Conservation (phyloP, 179 eudicot species). For the Nepenthes alata region DNA sequence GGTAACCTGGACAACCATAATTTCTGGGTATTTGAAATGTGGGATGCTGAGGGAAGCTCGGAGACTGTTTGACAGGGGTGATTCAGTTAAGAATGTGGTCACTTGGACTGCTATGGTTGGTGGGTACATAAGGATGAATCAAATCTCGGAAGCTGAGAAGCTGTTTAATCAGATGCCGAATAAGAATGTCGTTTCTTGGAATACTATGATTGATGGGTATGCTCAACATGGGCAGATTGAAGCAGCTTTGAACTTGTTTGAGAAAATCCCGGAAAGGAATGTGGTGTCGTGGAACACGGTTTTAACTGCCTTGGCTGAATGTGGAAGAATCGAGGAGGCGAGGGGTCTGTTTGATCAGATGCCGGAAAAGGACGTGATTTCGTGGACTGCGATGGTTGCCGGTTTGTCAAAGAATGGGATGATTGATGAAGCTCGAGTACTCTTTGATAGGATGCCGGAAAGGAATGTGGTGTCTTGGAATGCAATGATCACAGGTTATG, state of each 20-base stretch:
- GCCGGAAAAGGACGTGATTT: constrained; percentile 27
- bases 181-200: constrained; percentile 37
- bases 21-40: constrained; percentile 19
- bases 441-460: constrained; percentile 27
- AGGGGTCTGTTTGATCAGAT: constrained; percentile 20
- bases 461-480: constrained; percentile 33
- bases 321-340: constrained; percentile 22
- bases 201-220: constrained; percentile 29
- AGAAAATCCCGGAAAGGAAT: constrained; percentile 32
- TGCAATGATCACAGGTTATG: constrained; percentile 29
- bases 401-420: constrained; percentile 20
- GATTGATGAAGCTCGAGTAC: constrained; percentile 26
- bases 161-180: constrained; percentile 16
- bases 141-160: constrained; percentile 7
- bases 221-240: constrained; percentile 8
- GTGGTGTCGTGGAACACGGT: constrained; percentile 29
- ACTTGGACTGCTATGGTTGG: constrained; percentile 16
- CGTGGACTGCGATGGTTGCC: constrained; percentile 37
- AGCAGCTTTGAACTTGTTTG: constrained; percentile 29
- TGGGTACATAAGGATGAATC: constrained; percentile 5
- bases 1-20: constrained; percentile 21
- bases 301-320: constrained; percentile 19
- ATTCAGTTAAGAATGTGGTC: constrained; percentile 9
- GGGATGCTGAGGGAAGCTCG: constrained; percentile 22
- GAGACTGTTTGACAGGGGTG: constrained; percentile 21